These are phyloP conservation scores for Pythium aristosporum DNA, from an alignment of 352 stramenopile genomes.

Conservation along the genomic window DNA sequence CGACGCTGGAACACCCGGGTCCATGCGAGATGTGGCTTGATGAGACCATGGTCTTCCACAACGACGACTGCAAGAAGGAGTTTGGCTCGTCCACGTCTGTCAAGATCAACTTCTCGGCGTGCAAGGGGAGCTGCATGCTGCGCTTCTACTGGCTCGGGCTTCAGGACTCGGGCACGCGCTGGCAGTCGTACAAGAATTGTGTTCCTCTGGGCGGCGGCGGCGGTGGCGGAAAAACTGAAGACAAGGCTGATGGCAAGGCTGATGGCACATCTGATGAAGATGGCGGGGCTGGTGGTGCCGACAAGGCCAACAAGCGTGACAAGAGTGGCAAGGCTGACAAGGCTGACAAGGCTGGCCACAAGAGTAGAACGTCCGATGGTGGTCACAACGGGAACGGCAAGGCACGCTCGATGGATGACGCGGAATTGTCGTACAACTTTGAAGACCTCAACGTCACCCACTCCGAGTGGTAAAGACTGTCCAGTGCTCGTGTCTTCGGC, in stretches of 20 bases:
- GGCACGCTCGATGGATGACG: constrained; percentile 9
- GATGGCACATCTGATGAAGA: too few species aligned
- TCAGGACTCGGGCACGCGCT: constrained; percentile 14
- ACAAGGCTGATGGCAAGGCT: too few species aligned
- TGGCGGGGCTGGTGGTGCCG: too few species aligned
- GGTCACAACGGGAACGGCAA: not conserved
- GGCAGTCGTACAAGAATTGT: constrained; percentile 23
- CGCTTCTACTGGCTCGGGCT: constrained; percentile 31
- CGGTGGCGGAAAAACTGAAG: too few species aligned
- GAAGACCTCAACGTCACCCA: not conserved
- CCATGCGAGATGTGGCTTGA: constrained; percentile 26
- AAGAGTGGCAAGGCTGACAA: too few species aligned
- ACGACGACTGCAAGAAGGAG: constrained; percentile 27
- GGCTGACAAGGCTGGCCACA: too few species aligned
- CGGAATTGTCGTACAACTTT: constrained; percentile 4
- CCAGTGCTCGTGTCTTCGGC: too few species aligned
- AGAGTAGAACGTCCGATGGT: too few species aligned
- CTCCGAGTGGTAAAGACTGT: too few species aligned
- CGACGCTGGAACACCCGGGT: constrained; percentile 16
- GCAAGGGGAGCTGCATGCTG: constrained; percentile 16
- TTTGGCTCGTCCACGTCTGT: constrained; percentile 18
- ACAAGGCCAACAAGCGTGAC: too few species aligned
- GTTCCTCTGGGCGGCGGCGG: constrained; percentile 8
- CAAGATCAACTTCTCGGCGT: constrained; percentile 24
- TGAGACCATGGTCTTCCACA: constrained; percentile 18